Percentiles rank a stretch among this genome's conserved stretches.
Conservation (phyloP, 129 eudicot species). For the Pittosporum tobira region DNA sequence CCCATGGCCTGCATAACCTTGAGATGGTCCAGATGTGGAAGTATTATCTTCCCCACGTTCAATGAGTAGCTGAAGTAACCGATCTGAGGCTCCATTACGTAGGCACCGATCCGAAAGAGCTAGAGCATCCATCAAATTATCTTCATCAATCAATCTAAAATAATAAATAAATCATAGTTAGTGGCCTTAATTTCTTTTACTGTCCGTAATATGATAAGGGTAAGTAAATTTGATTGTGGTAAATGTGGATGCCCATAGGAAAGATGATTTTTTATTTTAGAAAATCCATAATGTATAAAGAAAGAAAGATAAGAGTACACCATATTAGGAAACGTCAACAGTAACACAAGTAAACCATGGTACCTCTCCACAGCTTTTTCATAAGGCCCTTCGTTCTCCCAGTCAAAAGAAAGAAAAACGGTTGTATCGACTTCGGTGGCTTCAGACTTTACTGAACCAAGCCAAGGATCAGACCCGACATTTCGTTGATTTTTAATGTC, state of each 20-base stretch:
- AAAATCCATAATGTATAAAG: neutral
- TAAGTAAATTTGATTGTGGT: too few relatives aligned
- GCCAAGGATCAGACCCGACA: constrained; percentile 41
- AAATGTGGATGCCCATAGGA: too few relatives aligned
- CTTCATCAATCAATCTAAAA: constrained; percentile 80
- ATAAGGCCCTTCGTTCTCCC: constrained; percentile 96
- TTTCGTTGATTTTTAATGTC: constrained; percentile 33
- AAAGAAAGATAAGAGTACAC: neutral
- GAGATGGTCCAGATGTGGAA: constrained; percentile 31
- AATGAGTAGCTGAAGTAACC: constrained; percentile 70
- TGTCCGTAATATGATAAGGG: neutral
- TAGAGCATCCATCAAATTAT: constrained; percentile 90
- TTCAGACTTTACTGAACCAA: constrained; percentile 45
- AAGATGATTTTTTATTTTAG: too few relatives aligned
- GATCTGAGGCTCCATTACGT: constrained; percentile 87
- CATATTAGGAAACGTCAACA: constrained; percentile 4
- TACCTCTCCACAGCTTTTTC: constrained; percentile 90
- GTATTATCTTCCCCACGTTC: constrained; percentile 61
- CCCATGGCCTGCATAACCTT: constrained; percentile 28
- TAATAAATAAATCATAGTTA: constrained; percentile 6
- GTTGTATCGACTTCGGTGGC: constrained; percentile 48
- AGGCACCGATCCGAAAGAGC: constrained; percentile 97
- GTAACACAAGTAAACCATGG: neutral
- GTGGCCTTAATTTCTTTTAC: neutral
- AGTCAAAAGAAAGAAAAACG: constrained; percentile 78